phyloP scores from a whole-genome alignment of 176 grass and related monocot species.

The Oryza australiensis region DNA sequence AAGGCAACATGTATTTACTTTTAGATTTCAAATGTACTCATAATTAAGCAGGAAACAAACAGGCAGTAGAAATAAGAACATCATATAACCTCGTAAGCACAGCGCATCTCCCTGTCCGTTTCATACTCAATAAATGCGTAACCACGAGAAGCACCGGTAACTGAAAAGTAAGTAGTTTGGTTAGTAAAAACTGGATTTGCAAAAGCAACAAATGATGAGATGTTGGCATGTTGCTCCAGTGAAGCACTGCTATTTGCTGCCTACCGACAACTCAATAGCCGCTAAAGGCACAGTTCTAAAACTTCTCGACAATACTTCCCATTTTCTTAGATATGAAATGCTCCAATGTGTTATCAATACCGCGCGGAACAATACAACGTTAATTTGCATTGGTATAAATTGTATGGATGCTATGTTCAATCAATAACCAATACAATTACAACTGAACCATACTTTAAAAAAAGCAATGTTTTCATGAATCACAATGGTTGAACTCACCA shows the following conservation, averaged over 20 bases:
- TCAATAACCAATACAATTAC: neutral
- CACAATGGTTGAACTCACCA: conserved; percentile 39
- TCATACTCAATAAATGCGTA: conserved; percentile 98
- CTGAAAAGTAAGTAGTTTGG: conserved; percentile 36
- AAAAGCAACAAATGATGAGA: neutral
- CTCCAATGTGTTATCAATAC: neutral
- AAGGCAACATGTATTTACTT: neutral
- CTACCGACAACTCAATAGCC: neutral
- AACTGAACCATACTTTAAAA: neutral
- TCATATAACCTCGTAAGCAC: conserved; percentile 69
- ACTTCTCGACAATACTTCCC: neutral
- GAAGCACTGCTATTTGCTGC: neutral
- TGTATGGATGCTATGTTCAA: neutral
- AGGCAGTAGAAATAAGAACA: neutral
- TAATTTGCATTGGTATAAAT: neutral
- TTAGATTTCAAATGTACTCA: neutral
- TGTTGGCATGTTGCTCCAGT: neutral
- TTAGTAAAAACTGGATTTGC: neutral
- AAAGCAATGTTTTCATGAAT: neutral
- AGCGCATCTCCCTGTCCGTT: conserved; percentile 74
- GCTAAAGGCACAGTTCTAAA: neutral
- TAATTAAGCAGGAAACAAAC: neutral
- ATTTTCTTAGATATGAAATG: neutral
- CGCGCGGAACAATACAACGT: neutral
- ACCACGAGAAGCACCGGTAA: conserved; percentile 83